These are phyloP conservation scores for Mycena indigotica DNA, from an alignment of 768 basidiomycete species.

Conservation along the genomic window DNA sequence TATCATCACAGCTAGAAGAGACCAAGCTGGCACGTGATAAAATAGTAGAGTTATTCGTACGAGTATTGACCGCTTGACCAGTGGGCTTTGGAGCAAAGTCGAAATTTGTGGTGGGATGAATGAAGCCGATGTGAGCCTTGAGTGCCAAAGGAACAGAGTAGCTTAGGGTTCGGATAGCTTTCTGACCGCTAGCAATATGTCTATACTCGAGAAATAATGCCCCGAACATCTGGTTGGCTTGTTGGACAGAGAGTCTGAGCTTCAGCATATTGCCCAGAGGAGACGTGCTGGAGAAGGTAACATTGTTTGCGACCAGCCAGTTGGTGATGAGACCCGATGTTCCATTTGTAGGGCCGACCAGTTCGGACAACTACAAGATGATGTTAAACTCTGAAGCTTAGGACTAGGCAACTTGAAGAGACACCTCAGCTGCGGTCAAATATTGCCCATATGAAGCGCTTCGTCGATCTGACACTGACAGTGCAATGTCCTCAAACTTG, in stretches of 20 bases:
- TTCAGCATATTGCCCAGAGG: slow-evolving; percentile 28
- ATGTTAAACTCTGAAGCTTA: neutral
- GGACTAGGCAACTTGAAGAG: neutral
- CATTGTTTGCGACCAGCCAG: slow-evolving; percentile 22
- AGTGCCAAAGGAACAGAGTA: slow-evolving; percentile 27
- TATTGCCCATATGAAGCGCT: slow-evolving; percentile 32
- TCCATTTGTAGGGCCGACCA: slow-evolving; percentile 2
- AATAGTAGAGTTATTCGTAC: no score
- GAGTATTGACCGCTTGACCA: neutral
- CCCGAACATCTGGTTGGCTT: slow-evolving; percentile 24
- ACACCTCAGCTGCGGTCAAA: slow-evolving; percentile 35
- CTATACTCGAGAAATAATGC: slow-evolving; percentile 23
- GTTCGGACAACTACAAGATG: slow-evolving; percentile 3
- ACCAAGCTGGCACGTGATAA: no score
- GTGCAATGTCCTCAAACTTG: slow-evolving; percentile 32
- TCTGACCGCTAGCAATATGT: slow-evolving; percentile 21
- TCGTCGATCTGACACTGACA: slow-evolving; percentile 32
- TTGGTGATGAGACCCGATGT: slow-evolving; percentile 14
- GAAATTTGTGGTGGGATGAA: slow-evolving; percentile 25
- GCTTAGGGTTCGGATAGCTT: slow-evolving; percentile 26
- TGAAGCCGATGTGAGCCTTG: slow-evolving; percentile 20
- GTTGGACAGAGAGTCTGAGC: slow-evolving; percentile 21
- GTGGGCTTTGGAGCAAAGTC: no score
- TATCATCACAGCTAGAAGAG: no score
- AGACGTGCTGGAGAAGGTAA: slow-evolving; percentile 18